phyloP scores from a whole-genome alignment of 2,329 filamentous ascomycete genomes.

The Didymella pomorum region DNA sequence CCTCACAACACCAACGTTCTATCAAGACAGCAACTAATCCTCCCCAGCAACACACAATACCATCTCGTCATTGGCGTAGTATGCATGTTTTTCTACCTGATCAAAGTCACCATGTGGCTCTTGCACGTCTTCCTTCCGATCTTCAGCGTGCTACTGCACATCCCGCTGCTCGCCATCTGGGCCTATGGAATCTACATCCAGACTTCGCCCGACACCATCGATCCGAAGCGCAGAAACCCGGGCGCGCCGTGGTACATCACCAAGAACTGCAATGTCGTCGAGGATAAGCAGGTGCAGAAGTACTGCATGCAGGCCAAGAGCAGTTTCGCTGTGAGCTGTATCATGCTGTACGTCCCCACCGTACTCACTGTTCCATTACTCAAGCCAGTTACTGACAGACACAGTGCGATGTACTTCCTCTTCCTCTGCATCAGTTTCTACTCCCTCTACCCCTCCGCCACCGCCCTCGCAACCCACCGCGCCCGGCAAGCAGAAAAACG shows the following conservation, averaged over 20 bases:
- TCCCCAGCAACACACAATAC: conserved; percentile 71
- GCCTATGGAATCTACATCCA: conserved; percentile 73
- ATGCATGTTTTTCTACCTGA: conserved; percentile 76
- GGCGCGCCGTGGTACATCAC: conserved; percentile 78
- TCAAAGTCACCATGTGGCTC: conserved; percentile 73
- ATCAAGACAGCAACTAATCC: conserved; percentile 13
- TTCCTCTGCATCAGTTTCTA: conserved; percentile 68
- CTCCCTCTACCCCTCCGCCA: conserved; percentile 58
- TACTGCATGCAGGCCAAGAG: conserved; percentile 75
- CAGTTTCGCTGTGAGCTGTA: conserved; percentile 68
- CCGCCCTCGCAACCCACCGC: conserved; percentile 32
- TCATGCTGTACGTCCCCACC: conserved; percentile 78
- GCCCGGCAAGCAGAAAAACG: conserved; percentile 42
- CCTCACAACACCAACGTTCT: too few relatives aligned
- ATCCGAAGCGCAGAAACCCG: conserved; percentile 67
- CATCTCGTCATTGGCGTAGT: conserved; percentile 80
- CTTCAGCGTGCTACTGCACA: conserved; percentile 66
- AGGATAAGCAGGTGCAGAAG: conserved; percentile 60
- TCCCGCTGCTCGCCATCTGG: conserved; percentile 68
- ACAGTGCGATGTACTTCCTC: conserved; percentile 66
- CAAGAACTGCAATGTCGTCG: conserved; percentile 71
- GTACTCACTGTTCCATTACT: too few relatives aligned
- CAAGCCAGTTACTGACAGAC: too few relatives aligned
- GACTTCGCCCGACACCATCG: conserved; percentile 75
- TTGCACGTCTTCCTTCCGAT: conserved; percentile 76